A percentile compares a stretch with the other conserved stretches of the same genome.
Conservation (phyloP, 306 rosid species). For the Lablab purpureus region DNA sequence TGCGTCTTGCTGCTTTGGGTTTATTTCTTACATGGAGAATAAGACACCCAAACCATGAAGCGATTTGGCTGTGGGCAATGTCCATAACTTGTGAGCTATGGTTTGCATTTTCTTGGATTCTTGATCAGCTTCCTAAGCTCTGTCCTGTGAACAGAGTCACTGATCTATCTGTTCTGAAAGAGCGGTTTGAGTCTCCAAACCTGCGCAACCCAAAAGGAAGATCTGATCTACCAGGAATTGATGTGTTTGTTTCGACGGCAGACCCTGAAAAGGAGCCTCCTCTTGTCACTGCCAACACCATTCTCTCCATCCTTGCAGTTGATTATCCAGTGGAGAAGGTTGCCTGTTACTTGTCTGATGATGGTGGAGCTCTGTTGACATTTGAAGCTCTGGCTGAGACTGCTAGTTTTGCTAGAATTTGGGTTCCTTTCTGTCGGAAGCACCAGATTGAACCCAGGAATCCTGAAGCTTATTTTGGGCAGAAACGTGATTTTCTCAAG, state of each 20-base stretch:
- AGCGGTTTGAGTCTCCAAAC: slow-evolving; percentile 78
- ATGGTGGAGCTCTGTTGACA: slow-evolving; percentile 83
- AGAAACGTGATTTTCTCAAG: slow-evolving; percentile 81
- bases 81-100: slow-evolving; percentile 81
- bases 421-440: slow-evolving; percentile 90
- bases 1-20: slow-evolving; percentile 76
- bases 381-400: slow-evolving; percentile 92
- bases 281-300: slow-evolving; percentile 85
- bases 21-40: slow-evolving; percentile 86
- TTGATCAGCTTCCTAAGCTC: slow-evolving; percentile 89
- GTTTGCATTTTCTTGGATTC: slow-evolving; percentile 89
- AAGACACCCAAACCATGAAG: slow-evolving; percentile 78
- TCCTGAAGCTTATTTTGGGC: slow-evolving; percentile 87
- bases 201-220: slow-evolving; percentile 83
- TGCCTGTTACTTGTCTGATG: slow-evolving; percentile 89
- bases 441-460: slow-evolving; percentile 79
- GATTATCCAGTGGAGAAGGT: slow-evolving; percentile 87
- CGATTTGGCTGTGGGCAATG: slow-evolving; percentile 93
- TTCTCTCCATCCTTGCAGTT: slow-evolving; percentile 84
- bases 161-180: slow-evolving; percentile 75
- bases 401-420: slow-evolving; percentile 76
- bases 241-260: slow-evolving; percentile 86
- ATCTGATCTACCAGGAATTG: slow-evolving; percentile 88
- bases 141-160: slow-evolving; percentile 83
- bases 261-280: slow-evolving; percentile 95